Base-by-base conservation (phyloP, 345 rosid species). In the Populus nigra region DNA sequence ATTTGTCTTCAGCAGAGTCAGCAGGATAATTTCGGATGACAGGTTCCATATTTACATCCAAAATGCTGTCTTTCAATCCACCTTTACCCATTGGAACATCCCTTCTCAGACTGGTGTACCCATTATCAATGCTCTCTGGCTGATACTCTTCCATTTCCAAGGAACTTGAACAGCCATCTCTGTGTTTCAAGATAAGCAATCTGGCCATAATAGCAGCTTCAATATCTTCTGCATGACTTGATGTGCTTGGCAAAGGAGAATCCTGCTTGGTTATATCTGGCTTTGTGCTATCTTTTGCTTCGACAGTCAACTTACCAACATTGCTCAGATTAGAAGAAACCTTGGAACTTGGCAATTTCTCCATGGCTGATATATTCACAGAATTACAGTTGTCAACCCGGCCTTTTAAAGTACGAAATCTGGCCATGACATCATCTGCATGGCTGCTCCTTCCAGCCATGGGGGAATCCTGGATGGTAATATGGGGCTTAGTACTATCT, bases 341-440 rank as follows among this genome's bases (percentile, higher is more conserved):
- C 23, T 55, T 18, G 55, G 77, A 76, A 75, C 77, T 75, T 17
- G 62, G 62, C 23, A 70, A 10, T 33, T 76, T 76, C 43, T 76
- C 80, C 23, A 59, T 65, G 47, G 77, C 78, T 13, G n/a, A 25
- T 67, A 79, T 70, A 65, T 39, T 50, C 23, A 43, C 75, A 61
- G 71, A 78, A 59, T 69, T 77, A 23, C 73, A 18, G 72, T 67
- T 29, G 25, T 70, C 79, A 35, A 47, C 77, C 72, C 81, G 85
- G 77, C 69, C 36, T 80, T 86, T 88, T 38, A 88, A 89, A 69
- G 87, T 83, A 68, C 73, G 68, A 80, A 83, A 86, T 87, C 94
- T 89, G 45, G 87, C 81, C 83, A 87, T 73, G 47, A 89, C 88
- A 87, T 90, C 91, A 82, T 86, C 86, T 73, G 73, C 75, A 74